Evolutionary conservation across 2,329 filamentous ascomycete species (phyloP).

Genomic region (Colletotrichum karsti): DNA sequence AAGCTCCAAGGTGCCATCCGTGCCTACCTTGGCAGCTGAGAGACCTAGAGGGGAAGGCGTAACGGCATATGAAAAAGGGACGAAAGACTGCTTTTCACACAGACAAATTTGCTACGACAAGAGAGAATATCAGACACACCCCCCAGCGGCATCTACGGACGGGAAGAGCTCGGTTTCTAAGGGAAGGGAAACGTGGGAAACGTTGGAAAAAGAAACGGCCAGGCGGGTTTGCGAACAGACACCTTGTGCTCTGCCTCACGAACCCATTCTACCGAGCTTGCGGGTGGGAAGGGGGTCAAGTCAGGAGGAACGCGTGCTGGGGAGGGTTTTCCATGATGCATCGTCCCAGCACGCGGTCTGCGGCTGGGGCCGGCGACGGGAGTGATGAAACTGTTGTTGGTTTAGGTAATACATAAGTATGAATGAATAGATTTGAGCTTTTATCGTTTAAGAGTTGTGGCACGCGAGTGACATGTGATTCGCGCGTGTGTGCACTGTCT

Average conservation of each 20-base stretch:
- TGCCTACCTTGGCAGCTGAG: slow-evolving; percentile 68
- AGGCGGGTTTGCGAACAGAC: slow-evolving; percentile 2
- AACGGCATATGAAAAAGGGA: background rate
- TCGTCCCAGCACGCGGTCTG: slow-evolving; percentile 11
- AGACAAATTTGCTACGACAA: slow-evolving; percentile 10
- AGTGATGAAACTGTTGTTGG: slow-evolving; percentile 21
- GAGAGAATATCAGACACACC: background rate
- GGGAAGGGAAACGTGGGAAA: background rate
- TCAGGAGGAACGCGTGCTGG: background rate
- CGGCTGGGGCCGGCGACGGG: slow-evolving; percentile 19
- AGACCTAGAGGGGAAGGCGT: background rate
- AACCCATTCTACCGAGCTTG: slow-evolving; percentile 6
- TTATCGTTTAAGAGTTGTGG: background rate
- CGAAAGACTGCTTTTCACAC: background rate
- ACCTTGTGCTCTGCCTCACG: slow-evolving; percentile 6
- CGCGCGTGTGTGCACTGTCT: background rate
- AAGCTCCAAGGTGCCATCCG: slow-evolving; percentile 82
- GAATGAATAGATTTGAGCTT: slow-evolving; percentile 25
- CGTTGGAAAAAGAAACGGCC: background rate
- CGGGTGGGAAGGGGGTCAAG: background rate
- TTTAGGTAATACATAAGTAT: slow-evolving; percentile 22
- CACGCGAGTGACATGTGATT: background rate
- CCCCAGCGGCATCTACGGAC: background rate
- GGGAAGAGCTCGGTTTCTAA: background rate
- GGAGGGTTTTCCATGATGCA: background rate